Percentiles rank a stretch among this genome's conserved stretches.
phyloP scores from a whole-genome alignment of 208 protist genomes.

The Trypanosoma avium region DNA sequence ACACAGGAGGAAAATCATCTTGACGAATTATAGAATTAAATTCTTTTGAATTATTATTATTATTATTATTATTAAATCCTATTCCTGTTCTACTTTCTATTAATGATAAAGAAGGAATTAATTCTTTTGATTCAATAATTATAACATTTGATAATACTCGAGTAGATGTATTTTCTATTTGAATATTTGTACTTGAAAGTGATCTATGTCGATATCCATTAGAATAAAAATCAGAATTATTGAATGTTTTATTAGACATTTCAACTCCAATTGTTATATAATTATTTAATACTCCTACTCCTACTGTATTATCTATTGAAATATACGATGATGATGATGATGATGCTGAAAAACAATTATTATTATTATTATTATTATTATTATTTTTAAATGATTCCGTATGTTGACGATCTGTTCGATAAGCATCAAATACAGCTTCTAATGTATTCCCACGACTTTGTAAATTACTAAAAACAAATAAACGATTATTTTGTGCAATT shows the following conservation, averaged over 20 bases:
- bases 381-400: not conserved
- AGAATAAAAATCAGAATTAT: not conserved
- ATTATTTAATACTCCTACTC: not conserved
- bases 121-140: slow-evolving; percentile 8
- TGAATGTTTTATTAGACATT: not conserved
- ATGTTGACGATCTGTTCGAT: not conserved
- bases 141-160: slow-evolving; percentile 9
- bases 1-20: slow-evolving; percentile 30
- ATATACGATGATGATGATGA: not conserved
- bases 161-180: not conserved
- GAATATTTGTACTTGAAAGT: slow-evolving; percentile 1
- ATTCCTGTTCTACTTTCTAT: too few relatives aligned
- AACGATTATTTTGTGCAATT: slow-evolving; percentile 26
- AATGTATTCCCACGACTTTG: not conserved
- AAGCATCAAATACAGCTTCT: slow-evolving; percentile 12
- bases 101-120: not conserved
- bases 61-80: not conserved
- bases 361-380: not conserved
- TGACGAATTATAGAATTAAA: not conserved
- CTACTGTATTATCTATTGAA: not conserved
- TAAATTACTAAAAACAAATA: slow-evolving; percentile 41
- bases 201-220: slow-evolving; percentile 4
- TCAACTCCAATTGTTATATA: slow-evolving; percentile 1
- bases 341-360: not conserved
- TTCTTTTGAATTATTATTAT: not conserved